A percentile compares a stretch with the other conserved stretches of the same genome.
These are phyloP conservation scores for Lasiosphaeria ovina DNA, from an alignment of 495 filamentous ascomycete species.

Conservation along the genomic window DNA sequence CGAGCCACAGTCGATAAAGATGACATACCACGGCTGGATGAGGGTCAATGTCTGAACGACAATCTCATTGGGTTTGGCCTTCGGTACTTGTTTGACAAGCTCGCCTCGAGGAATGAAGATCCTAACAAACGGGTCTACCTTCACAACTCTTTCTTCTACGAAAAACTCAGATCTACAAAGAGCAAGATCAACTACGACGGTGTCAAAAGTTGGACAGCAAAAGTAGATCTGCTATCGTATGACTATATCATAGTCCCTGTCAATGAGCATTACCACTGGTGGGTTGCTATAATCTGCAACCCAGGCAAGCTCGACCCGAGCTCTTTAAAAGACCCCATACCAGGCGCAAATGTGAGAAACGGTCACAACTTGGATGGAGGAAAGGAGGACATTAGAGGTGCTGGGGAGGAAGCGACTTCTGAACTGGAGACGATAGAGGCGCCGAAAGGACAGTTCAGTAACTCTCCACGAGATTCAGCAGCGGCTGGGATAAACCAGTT, in stretches of 20 bases:
- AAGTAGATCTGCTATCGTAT: slow-evolving; percentile 77
- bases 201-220: slow-evolving; percentile 86
- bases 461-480: slow-evolving; percentile 16
- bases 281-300: slow-evolving; percentile 94
- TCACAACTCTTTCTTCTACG: slow-evolving; percentile 91
- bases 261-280: slow-evolving; percentile 88
- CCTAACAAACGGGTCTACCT: slow-evolving; percentile 70
- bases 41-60: slow-evolving; percentile 88
- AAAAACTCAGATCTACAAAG: slow-evolving; percentile 60
- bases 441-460: background rate
- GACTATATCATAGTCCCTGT: slow-evolving; percentile 92
- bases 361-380: background rate
- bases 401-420: background rate
- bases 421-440: slow-evolving; percentile 23
- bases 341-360: no score
- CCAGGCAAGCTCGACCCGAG: slow-evolving; percentile 54
- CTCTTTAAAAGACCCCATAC: background rate
- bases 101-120: slow-evolving; percentile 54
- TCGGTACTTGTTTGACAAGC: slow-evolving; percentile 65
- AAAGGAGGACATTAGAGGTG: background rate
- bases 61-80: slow-evolving; percentile 87
- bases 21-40: slow-evolving; percentile 78
- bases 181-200: slow-evolving; percentile 70
- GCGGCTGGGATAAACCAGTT: slow-evolving; percentile 23
- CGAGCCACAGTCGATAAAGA: slow-evolving; percentile 68